Evolutionary conservation across 2,329 filamentous ascomycete species (phyloP).

Genomic region (Botrytis deweyae): DNA sequence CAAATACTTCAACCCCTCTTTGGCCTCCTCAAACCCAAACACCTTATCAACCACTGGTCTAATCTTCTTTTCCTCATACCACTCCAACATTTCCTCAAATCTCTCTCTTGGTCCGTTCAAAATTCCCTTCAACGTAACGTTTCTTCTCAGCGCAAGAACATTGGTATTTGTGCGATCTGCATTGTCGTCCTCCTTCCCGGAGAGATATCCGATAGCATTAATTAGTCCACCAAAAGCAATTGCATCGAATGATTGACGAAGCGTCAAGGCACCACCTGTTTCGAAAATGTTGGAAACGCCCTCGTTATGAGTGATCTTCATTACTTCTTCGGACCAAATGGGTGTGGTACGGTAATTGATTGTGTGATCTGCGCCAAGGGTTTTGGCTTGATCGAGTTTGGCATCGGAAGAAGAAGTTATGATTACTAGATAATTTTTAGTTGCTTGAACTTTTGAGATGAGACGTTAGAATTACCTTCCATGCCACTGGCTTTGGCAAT

Average conservation of each 20-base stretch:
- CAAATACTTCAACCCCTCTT: slow-evolving; percentile 49
- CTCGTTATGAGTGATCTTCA: slow-evolving; percentile 45
- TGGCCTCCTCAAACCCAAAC: slow-evolving; percentile 49
- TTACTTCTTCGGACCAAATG: slow-evolving; percentile 51
- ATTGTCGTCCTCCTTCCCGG: slow-evolving; percentile 53
- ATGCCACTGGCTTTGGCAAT: slow-evolving; percentile 54
- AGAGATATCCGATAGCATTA: slow-evolving; percentile 51
- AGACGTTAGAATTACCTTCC: slow-evolving; percentile 42
- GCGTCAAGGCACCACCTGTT: slow-evolving; percentile 52
- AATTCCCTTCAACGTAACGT: slow-evolving; percentile 53
- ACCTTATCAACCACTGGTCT: slow-evolving; percentile 49
- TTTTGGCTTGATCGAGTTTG: slow-evolving; percentile 47
- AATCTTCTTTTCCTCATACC: slow-evolving; percentile 48
- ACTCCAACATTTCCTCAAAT: slow-evolving; percentile 54
- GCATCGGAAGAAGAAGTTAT: slow-evolving; percentile 55
- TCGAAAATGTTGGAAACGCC: slow-evolving; percentile 58
- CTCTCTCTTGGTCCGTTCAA: slow-evolving; percentile 59
- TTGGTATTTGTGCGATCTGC: slow-evolving; percentile 60
- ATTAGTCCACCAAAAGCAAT: slow-evolving; percentile 56
- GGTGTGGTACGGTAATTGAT: slow-evolving; percentile 56
- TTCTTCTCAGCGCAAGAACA: slow-evolving; percentile 48
- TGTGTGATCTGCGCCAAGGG: slow-evolving; percentile 51
- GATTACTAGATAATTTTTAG: slow-evolving; percentile 44
- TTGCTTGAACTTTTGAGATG: not conserved
- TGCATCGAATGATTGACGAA: slow-evolving; percentile 53